A percentile compares a stretch with the other conserved stretches of the same genome.
These are phyloP conservation scores for Ophiocordyceps unilateralis DNA, from an alignment of 2,329 filamentous ascomycete genomes.

Conservation along the genomic window DNA sequence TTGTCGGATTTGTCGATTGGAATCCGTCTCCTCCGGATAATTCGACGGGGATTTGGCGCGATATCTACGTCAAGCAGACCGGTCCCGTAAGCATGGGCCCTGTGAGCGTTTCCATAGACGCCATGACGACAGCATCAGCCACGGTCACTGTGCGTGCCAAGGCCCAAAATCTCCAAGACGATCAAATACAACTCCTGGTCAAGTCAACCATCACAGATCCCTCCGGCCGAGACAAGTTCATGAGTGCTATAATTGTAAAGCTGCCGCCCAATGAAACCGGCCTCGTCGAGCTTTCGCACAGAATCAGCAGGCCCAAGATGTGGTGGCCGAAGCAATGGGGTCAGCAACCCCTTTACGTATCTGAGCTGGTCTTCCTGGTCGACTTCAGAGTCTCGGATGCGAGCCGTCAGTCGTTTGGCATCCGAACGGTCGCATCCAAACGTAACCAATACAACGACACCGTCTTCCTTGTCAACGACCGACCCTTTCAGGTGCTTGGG, in stretches of 20 bases:
- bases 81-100: conserved; percentile 29
- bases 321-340: conserved; percentile 50
- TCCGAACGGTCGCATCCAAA: conserved; percentile 24
- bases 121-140: conserved; percentile 13
- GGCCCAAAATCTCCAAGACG: conserved; percentile 22
- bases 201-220: conserved; percentile 17
- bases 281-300: conserved; percentile 16
- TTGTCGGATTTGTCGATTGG: conserved; percentile 20
- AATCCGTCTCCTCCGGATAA: conserved; percentile 35
- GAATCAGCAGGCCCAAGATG: conserved; percentile 26
- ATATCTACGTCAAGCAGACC: conserved; percentile 36
- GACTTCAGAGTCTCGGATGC: conserved; percentile 13
- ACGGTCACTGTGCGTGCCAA: conserved; percentile 20
- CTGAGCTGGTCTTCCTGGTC: conserved; percentile 12
- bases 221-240: conserved; percentile 6
- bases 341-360: conserved; percentile 31
- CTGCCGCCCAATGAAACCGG: conserved; percentile 19
- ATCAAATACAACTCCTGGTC: conserved; percentile 19
- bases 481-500: conserved; percentile 42
- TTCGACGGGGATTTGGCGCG: conserved; percentile 44
- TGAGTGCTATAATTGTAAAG: conserved; percentile 15
- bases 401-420: conserved; percentile 10
- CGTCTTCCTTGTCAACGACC: conserved; percentile 35
- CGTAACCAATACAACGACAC: conserved; percentile 36
- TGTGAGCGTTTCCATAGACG: conserved; percentile 22